Conservation (phyloP, 1,284 basidiomycete genomes). For the Apiotrichum akiyoshidainum region DNA sequence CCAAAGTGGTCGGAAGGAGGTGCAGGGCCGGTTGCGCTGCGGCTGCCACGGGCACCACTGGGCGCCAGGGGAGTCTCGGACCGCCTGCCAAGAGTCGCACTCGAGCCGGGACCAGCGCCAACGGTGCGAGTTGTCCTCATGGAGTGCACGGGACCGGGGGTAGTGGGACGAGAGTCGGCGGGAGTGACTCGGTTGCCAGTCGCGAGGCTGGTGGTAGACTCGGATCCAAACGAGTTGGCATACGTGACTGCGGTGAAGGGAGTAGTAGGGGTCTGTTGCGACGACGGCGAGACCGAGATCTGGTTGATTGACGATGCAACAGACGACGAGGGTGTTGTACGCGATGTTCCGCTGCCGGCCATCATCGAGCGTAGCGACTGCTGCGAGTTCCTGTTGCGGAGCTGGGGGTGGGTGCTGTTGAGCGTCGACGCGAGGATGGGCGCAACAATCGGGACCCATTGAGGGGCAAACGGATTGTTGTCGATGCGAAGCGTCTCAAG, state of each 20-base stretch:
- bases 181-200: background rate
- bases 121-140: slow-evolving; percentile 2
- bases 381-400: slow-evolving; percentile 8
- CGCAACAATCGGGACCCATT: slow-evolving; percentile 83
- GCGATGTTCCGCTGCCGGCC: background rate
- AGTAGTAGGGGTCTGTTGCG: slow-evolving; percentile 9
- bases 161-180: background rate
- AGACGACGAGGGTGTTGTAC: slow-evolving; percentile 1
- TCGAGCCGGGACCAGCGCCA: background rate
- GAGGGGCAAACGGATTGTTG: slow-evolving; percentile 86
- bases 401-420: slow-evolving; percentile 6
- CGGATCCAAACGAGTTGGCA: slow-evolving; percentile 1
- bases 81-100: background rate
- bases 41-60: background rate
- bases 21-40: slow-evolving; percentile 11
- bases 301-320: slow-evolving; percentile 9
- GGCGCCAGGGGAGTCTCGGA: slow-evolving; percentile 2
- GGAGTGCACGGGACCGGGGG: slow-evolving; percentile 8
- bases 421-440: slow-evolving; percentile 53
- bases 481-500: slow-evolving; percentile 86
- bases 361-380: slow-evolving; percentile 11
- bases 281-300: slow-evolving; percentile 1
- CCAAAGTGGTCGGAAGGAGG: slow-evolving; percentile 8
- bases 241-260: background rate
- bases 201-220: background rate